Percentiles rank a stretch among this genome's conserved stretches.
These are phyloP conservation scores for Xylaria longipes DNA, from an alignment of 495 filamentous ascomycete genomes.

Conservation along the genomic window DNA sequence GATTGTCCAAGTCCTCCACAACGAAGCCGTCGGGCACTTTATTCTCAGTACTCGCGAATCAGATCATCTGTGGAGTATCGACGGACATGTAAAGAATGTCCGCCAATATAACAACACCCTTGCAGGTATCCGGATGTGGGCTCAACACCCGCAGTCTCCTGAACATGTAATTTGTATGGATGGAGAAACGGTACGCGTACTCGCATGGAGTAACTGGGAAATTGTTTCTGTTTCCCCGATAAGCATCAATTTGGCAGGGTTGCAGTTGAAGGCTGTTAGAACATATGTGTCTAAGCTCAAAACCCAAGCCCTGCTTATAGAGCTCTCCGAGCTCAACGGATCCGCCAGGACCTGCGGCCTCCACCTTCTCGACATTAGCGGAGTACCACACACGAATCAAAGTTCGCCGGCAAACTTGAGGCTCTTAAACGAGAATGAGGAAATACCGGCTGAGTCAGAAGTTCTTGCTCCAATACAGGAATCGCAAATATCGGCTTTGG, in stretches of 20 bases:
- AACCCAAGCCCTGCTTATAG: slow-evolving; percentile 29
- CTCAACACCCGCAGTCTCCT: not conserved
- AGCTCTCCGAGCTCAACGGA: slow-evolving; percentile 36
- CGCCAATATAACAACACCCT: not conserved
- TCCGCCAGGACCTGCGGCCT: slow-evolving; percentile 16
- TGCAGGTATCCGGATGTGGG: not conserved
- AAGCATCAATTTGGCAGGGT: not conserved
- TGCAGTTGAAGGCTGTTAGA: not conserved
- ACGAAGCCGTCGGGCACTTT: not conserved
- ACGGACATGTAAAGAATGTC: not conserved
- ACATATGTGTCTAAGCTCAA: slow-evolving; percentile 32
- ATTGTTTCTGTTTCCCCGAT: not conserved
- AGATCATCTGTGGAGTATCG: not conserved
- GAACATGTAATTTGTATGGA: slow-evolving; percentile 35
- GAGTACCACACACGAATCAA: not conserved
- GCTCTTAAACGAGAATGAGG: not conserved
- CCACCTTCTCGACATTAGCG: not conserved
- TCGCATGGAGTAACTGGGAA: not conserved
- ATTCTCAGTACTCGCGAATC: not conserved
- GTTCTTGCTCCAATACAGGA: not conserved
- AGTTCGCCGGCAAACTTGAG: slow-evolving; percentile 23
- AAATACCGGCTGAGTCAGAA: not conserved
- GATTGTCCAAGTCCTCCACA: not conserved
- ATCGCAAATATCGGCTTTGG: not conserved
- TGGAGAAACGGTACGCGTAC: slow-evolving; percentile 31